Evolutionary conservation across 2,329 filamentous ascomycete species (phyloP), one percentile per base, ranked within the genome.

Genomic region (Stromatinia cepivora): DNA sequence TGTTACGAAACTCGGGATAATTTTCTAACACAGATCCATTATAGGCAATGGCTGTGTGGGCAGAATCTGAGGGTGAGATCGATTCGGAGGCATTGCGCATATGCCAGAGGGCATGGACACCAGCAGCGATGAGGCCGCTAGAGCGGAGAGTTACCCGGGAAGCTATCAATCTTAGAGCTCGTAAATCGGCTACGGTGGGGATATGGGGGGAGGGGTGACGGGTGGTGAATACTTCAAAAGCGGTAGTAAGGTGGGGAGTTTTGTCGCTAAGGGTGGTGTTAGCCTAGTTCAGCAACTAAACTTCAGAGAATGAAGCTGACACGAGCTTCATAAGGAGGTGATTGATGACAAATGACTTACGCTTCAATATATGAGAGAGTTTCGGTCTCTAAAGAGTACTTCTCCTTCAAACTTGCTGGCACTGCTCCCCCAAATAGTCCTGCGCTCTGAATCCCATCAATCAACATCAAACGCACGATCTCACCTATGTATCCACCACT

Each of bases 1-100:
- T 83, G 45, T 79, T 79, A 31, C 85, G 82, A 78, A 93, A 94
- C 10, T 82, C 81, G 0, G 92, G 91, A 76, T 94, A 94, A 74
- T 90, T 89, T 79, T 94, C 91, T 65, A 94, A 88, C 63, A 94
- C 90, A 39, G 89, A 91, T 57, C 92, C 92, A 76, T 92, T 93
- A 79, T 90, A 94, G 4, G 90, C 90, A n/a, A 94, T 87, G 2
- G 86, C 84, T 4, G 86, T 88, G 69, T 81, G 80, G 10, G 84
- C 36, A 76, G 73, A 70, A 79, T 80, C 61, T 10, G 58, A 17
- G 22, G 72, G 59, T 1, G 52, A 10, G 36, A 81, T 79, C 48
- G 77, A 72, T 67, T 85, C 81, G 3, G 66, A 68, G 17, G 36
- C 20, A 66, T 83, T 80, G 5, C 85, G 84, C 54, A 89, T 77